These are phyloP conservation scores for Microstroma glucosiphilum DNA, from an alignment of 1,284 basidiomycete species.

Conservation along the genomic window DNA sequence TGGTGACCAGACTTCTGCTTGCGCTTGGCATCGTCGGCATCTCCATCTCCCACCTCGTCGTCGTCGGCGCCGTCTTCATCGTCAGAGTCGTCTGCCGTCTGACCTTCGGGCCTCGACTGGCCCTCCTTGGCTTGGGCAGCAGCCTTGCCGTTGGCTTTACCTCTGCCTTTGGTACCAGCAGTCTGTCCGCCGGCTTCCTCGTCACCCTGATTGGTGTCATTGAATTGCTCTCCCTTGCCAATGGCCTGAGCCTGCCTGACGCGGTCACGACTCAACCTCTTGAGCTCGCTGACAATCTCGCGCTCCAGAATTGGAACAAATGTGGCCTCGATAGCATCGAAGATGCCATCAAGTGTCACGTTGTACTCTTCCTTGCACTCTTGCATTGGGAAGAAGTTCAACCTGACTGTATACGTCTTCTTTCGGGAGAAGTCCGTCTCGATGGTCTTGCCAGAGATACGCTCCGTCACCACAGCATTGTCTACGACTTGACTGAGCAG, in stretches of 20 bases:
- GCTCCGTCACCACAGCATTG: slow-evolving; percentile 73
- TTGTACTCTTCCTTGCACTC: slow-evolving; percentile 85
- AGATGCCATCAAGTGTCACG: slow-evolving; percentile 67
- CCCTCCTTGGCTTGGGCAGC: slow-evolving; percentile 18
- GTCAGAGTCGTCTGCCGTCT: slow-evolving; percentile 32
- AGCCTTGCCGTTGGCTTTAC: slow-evolving; percentile 10
- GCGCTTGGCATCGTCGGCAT: slow-evolving; percentile 66
- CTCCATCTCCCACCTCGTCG: slow-evolving; percentile 60
- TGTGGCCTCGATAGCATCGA: slow-evolving; percentile 65
- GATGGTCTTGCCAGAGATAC: slow-evolving; percentile 64
- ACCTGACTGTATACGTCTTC: slow-evolving; percentile 74
- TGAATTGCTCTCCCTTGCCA: slow-evolving; percentile 62
- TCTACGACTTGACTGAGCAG: slow-evolving; percentile 86
- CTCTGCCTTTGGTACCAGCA: not conserved
- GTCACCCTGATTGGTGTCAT: slow-evolving; percentile 60
- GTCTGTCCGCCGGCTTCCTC: not conserved
- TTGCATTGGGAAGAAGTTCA: slow-evolving; percentile 77
- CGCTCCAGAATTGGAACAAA: slow-evolving; percentile 81
- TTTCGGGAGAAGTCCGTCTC: slow-evolving; percentile 58
- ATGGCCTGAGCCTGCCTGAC: slow-evolving; percentile 73
- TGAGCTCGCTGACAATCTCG: slow-evolving; percentile 80
- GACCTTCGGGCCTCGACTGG: no score
- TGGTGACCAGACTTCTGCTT: slow-evolving; percentile 62
- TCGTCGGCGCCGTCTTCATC: slow-evolving; percentile 25
- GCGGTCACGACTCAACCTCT: slow-evolving; percentile 73